Conservation (phyloP, 768 basidiomycete species). For the Chiua virens region DNA sequence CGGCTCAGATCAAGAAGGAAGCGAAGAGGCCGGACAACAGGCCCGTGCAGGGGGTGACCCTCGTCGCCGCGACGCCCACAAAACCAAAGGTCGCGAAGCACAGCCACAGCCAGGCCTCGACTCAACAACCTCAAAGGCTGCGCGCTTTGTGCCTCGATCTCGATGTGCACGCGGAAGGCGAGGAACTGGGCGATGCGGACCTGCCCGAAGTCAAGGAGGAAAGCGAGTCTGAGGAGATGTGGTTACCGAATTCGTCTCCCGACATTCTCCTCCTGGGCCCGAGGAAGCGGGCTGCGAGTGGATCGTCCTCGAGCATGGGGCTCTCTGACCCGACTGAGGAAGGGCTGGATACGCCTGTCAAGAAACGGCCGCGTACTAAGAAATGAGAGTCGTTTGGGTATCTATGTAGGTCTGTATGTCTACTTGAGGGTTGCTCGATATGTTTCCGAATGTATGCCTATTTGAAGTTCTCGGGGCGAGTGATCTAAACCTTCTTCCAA, state of each 20-base stretch:
- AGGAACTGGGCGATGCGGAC: not conserved
- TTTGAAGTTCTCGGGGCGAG: no score
- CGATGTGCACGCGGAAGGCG: not conserved
- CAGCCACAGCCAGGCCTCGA: conserved; percentile 2
- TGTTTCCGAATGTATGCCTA: not conserved
- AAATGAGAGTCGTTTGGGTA: not conserved
- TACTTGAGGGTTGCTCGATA: not conserved
- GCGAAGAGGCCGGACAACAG: conserved; percentile 4
- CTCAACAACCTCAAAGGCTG: conserved; percentile 10
- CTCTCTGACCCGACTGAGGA: conserved; percentile 17
- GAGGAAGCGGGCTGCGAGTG: conserved; percentile 27
- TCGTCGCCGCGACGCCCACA: conserved; percentile 58
- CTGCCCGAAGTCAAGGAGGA: conserved; percentile 15
- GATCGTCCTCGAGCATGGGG: conserved; percentile 26
- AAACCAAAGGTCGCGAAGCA: conserved; percentile 32
- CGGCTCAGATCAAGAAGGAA: conserved; percentile 8
- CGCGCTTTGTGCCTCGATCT: conserved; percentile 3
- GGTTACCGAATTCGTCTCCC: conserved; percentile 42
- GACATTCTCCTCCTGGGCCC: conserved; percentile 36
- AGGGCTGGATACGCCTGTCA: conserved; percentile 22
- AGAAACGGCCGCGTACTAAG: conserved; percentile 24
- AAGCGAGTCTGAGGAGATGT: conserved; percentile 37
- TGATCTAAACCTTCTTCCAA: not conserved
- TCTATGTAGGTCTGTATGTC: conserved; percentile 3
- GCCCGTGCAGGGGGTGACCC: conserved; percentile 24